phyloP scores from a whole-genome alignment of 2,329 filamentous ascomycete species.

The Claviceps purpurea region DNA sequence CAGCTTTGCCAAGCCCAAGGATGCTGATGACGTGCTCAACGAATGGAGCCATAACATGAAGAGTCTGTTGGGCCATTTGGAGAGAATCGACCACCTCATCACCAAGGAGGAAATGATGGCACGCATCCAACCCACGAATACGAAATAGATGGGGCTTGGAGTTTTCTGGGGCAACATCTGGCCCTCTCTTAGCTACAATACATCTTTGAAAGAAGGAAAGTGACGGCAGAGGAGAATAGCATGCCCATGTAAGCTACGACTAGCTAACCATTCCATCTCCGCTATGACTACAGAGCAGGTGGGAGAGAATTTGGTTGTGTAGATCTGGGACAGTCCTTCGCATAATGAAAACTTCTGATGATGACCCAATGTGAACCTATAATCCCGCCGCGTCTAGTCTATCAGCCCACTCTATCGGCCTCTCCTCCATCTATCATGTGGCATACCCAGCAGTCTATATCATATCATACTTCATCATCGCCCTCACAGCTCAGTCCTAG shows the following conservation, averaged over 20 bases:
- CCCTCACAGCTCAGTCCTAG: conserved; percentile 14
- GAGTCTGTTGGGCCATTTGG: conserved; percentile 69
- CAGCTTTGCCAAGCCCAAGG: conserved; percentile 86
- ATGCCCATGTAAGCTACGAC: no score
- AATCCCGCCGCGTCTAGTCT: no score
- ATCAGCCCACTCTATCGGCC: no score
- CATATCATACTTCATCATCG: neutral
- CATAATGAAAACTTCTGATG: no score
- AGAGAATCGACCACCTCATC: conserved; percentile 93
- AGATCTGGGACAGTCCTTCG: no score
- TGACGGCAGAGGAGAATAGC: no score
- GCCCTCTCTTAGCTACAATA: no score
- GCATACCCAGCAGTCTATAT: neutral
- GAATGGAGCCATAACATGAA: conserved; percentile 99
- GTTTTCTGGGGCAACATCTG: no score
- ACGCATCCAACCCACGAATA: conserved; percentile 60
- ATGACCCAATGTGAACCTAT: no score
- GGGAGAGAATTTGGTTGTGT: no score
- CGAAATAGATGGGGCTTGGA: conserved; percentile 17
- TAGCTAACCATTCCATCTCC: no score
- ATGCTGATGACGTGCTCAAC: conserved; percentile 91
- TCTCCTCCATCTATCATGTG: neutral
- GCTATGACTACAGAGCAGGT: no score
- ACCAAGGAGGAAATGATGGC: conserved; percentile 99
- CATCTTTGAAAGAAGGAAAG: neutral